Base-by-base conservation (phyloP, 2,329 filamentous ascomycete genomes). In the Aspergillus aculeatus region DNA sequence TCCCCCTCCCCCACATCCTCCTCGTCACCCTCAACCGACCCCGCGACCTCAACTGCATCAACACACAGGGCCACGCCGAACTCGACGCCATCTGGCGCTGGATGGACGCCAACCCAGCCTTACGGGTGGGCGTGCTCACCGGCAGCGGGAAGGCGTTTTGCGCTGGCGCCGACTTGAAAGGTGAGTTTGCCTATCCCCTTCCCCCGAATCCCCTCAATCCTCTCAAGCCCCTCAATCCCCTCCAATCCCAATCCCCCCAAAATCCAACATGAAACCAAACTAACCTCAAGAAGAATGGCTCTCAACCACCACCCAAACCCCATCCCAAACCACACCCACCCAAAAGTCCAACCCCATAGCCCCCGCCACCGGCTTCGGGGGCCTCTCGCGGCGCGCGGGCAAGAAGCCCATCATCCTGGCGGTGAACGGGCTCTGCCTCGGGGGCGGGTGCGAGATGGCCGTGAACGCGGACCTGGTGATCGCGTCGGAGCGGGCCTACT, bases 391-490 rank as follows among this genome's bases (percentile, higher is more conserved):
- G 16, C 76, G 80, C 26, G 68, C 67, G 9, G 79, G 80, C n/a
- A 73, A 73, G 49, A 94, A 94, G 69, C 90, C 90, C 3, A 80
- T 94, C 47, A 82, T 94, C 21, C 88, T 86, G 4, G 90, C 90
- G 0, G 87, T 93, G 23, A 91, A 92, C 68, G 90, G 90, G 1
- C 78, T 90, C 14, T 90, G 88, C 58, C 82, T 90, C 44, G 90
- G 90, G 47, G 90, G 90, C 47, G 90, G 89, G 1, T 86, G 89
- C 75, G 90, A 94, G 78, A 91, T 92, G 77, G 83, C 86, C 19
- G 78, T 89, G 59, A 91, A 92, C 74, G 83, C 82, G 57, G 90
- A 94, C 76, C 74, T 93, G 58, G 82, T 91, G 2, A 73, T 93
- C 32, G 89, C 89, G 4, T 69, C 68, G 1, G 68, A 76, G 11